Evolutionary conservation across 805 yeast genomes (phyloP).

Genomic region (Dipodascopsis uninucleata): DNA sequence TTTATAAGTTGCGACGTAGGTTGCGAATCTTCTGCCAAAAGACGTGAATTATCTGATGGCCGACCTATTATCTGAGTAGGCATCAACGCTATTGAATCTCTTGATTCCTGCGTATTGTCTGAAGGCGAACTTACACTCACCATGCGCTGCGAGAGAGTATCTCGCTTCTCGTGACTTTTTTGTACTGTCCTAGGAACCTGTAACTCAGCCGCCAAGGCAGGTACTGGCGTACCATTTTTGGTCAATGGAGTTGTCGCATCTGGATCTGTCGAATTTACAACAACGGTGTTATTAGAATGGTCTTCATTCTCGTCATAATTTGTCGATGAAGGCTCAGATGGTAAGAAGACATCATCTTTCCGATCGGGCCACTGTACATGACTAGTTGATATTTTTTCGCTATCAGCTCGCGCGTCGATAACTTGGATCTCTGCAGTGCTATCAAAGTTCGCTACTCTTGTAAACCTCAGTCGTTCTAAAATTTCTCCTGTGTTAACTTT

Average conservation of each 20-base stretch:
- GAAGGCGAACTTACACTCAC: too few species aligned
- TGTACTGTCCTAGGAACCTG: too few species aligned
- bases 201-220: too few species aligned
- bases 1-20: too few species aligned
- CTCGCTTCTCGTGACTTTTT: too few species aligned
- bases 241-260: not conserved
- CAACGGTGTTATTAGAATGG: not conserved
- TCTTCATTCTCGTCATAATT: not conserved
- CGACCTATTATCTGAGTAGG: too few species aligned
- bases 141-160: too few species aligned
- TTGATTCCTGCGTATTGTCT: too few species aligned
- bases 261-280: not conserved
- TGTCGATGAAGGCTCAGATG: not conserved
- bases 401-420: not conserved
- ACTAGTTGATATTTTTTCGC: not conserved
- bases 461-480: not conserved
- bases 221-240: not conserved
- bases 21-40: too few species aligned
- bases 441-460: not conserved
- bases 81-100: too few species aligned
- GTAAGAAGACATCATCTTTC: constrained; percentile 1
- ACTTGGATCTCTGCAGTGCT: not conserved
- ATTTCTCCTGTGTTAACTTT: not conserved
- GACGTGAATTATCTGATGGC: too few species aligned
- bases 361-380: not conserved